Percentiles rank a stretch among this genome's conserved stretches.
Evolutionary conservation across 176 grass and related monocot species (phyloP).

Genomic region (Rhynchospora tenuis): DNA sequence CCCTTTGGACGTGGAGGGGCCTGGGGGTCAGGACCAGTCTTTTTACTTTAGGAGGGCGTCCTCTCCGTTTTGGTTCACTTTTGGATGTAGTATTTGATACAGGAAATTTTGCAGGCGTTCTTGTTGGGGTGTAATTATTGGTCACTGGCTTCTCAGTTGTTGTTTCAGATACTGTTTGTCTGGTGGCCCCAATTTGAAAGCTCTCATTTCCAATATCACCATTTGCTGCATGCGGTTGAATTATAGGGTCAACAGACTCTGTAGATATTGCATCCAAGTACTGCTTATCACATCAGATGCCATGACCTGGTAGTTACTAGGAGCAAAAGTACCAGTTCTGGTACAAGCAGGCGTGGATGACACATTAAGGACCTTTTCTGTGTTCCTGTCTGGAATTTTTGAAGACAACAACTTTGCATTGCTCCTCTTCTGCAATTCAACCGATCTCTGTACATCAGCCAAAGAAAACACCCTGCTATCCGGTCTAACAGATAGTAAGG

Average conservation of each 20-base stretch:
- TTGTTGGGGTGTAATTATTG: slow-evolving; percentile 32
- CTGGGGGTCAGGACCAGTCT: slow-evolving; percentile 19
- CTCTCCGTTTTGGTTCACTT: slow-evolving; percentile 34
- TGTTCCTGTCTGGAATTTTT: slow-evolving; percentile 15
- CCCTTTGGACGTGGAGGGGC: neutral
- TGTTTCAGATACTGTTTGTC: slow-evolving; percentile 29
- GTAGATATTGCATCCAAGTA: slow-evolving; percentile 14
- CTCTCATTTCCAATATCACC: slow-evolving; percentile 23
- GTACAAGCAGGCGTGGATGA: slow-evolving; percentile 10
- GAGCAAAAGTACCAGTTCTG: neutral
- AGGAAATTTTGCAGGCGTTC: slow-evolving; percentile 27
- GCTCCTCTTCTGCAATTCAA: slow-evolving; percentile 18
- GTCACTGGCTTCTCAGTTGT: slow-evolving; percentile 24
- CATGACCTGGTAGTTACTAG: neutral
- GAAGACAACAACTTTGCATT: slow-evolving; percentile 17
- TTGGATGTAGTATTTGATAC: slow-evolving; percentile 24
- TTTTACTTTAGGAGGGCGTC: slow-evolving; percentile 25
- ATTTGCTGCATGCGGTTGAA: slow-evolving; percentile 18
- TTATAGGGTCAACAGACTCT: slow-evolving; percentile 16
- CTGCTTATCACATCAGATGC: slow-evolving; percentile 21
- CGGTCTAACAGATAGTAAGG: neutral
- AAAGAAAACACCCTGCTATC: slow-evolving; percentile 15
- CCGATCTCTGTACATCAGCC: slow-evolving; percentile 36
- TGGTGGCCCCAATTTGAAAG: slow-evolving; percentile 15
- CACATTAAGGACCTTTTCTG: slow-evolving; percentile 18